Conservation (phyloP, 306 rosid species). For the Prunus kanzakura region DNA sequence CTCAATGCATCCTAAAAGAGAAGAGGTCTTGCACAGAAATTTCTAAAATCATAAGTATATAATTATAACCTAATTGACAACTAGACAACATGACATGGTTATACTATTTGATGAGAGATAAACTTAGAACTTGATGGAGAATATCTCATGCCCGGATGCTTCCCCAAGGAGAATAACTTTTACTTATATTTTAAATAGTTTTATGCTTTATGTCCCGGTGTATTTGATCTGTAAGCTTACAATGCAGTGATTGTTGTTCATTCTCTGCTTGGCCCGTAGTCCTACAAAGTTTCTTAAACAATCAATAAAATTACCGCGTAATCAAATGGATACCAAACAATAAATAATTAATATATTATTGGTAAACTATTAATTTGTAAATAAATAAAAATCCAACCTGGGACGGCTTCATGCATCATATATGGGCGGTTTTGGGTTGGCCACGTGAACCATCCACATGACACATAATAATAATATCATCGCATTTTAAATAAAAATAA, state of each 20-base stretch:
- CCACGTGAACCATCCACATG: conserved; percentile 62
- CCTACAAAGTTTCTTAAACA: background rate
- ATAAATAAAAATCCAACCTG: background rate
- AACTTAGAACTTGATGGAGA: too few species aligned
- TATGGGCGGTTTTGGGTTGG: conserved; percentile 40
- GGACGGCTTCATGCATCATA: conserved; percentile 11
- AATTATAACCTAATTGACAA: too few species aligned
- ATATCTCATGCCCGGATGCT: too few species aligned
- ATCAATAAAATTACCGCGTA: background rate
- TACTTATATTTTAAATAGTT: too few species aligned
- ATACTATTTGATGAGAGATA: too few species aligned
- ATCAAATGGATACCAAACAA: background rate
- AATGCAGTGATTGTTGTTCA: too few species aligned
- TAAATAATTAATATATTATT: background rate
- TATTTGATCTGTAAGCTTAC: too few species aligned
- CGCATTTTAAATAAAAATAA: conserved; percentile 7
- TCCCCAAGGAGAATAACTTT: too few species aligned
- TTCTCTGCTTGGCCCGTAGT: background rate
- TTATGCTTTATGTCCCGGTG: background rate
- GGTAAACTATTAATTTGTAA: background rate
- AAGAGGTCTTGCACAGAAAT: too few species aligned
- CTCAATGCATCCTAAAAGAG: too few species aligned
- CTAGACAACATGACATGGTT: too few species aligned
- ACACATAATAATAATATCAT: conserved; percentile 24
- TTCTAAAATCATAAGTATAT: too few species aligned